These are phyloP conservation scores for Hemisphaericaspora subhashii DNA, from an alignment of 1,139 yeast species.

Conservation along the genomic window DNA sequence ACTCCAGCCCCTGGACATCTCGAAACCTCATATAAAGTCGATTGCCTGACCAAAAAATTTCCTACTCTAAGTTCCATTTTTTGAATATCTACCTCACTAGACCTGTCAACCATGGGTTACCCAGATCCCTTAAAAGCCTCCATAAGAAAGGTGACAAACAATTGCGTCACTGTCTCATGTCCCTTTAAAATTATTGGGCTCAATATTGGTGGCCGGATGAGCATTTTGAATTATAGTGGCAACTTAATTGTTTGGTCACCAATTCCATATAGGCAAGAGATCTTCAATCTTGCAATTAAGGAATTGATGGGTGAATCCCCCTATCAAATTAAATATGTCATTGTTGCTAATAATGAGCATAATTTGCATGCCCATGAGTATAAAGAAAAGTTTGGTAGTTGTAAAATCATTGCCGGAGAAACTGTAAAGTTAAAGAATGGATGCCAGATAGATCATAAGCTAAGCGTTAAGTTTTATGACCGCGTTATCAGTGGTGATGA, in stretches of 20 bases:
- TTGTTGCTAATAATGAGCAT: constrained; percentile 11
- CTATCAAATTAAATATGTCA: constrained; percentile 9
- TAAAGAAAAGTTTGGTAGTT: constrained; percentile 9
- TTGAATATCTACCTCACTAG: no score
- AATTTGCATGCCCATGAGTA: constrained; percentile 11
- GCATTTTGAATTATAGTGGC: constrained; percentile 34
- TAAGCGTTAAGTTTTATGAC: constrained; percentile 51
- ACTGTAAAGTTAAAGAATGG: constrained; percentile 5
- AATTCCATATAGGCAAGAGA: constrained; percentile 44
- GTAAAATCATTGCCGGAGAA: constrained; percentile 7
- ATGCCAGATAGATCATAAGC: constrained; percentile 17
- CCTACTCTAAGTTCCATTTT: not conserved
- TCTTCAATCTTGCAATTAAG: constrained; percentile 11
- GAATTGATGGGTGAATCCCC: constrained; percentile 3
- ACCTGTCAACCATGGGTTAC: constrained; percentile 3
- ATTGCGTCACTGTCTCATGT: constrained; percentile 9
- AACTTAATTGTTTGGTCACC: constrained; percentile 52
- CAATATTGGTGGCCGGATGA: constrained; percentile 55
- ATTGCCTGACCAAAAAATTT: not conserved
- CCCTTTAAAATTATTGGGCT: constrained; percentile 4
- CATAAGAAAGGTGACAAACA: constrained; percentile 8
- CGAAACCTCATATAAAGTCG: no score
- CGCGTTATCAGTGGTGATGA: constrained; percentile 54
- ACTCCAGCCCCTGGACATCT: no score
- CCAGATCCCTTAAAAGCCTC: constrained; percentile 9